Evolutionary conservation across 2,329 filamentous ascomycete species (phyloP), one percentile per base, ranked within the genome.

Genomic region (Ophiocordyceps robertsii): DNA sequence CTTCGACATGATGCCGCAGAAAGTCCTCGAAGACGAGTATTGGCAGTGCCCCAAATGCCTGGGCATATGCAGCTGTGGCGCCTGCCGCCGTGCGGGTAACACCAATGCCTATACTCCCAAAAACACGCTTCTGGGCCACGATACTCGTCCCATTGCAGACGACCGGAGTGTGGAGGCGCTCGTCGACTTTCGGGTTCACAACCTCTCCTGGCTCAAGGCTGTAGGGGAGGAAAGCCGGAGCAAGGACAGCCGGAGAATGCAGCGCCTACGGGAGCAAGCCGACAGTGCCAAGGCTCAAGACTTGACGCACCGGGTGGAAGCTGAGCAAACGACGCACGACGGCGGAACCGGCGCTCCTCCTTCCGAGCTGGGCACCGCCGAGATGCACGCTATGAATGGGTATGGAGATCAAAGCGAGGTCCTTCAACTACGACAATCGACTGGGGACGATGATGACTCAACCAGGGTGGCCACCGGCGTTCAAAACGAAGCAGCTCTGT

Each of bases 21-120:
- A 77, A 17, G 77, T 89, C 1, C 82, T 95, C 73, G 80, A 93
- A 56, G 73, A 85, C 48, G 75, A 80, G 49, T 69, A 80, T 39
- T 98, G 92, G 90, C 75, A 82, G 53, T 98, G 92, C 50, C 92
- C 92, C 0, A 86, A 82, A 54, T 98, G 92, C 57, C 69, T 75
- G 19, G 79, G 80, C 16, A 85, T 90, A 32, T 98, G 92, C 68
- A 93, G 89, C 49, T 95, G 89, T 53, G 84, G 80, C 12, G 68
- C 70, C 37, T 98, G 92, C 59, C 78, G 84, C 30, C 77, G 78
- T 36, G 57, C 62, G 33, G 69, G 68, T 9, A 77, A 73, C n/a
- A 84, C 84, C 52, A 72, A 70, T 6, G 84, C 89, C 0, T 95
- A 95, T 54, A 77, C 84, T 41, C 92, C 92, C 0, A 92, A 86